phyloP scores from a whole-genome alignment of 2,329 filamentous ascomycete species.

The Scytalidium lignicola region DNA sequence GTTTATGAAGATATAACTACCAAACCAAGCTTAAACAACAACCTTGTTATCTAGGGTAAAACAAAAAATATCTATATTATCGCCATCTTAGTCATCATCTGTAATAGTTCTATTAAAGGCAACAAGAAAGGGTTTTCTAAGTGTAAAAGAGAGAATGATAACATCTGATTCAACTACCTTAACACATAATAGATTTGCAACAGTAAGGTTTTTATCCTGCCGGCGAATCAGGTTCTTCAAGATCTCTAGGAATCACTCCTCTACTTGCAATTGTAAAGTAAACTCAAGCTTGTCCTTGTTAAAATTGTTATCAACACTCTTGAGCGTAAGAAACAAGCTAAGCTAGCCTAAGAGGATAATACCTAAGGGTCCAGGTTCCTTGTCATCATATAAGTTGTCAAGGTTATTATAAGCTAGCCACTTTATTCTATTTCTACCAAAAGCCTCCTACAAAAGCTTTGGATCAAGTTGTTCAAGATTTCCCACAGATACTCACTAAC shows the following conservation, averaged over 20 bases:
- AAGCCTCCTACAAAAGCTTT: conserved; percentile 10
- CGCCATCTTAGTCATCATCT: conserved; percentile 6
- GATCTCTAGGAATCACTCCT: conserved; percentile 5
- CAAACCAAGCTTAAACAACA: conserved; percentile 1
- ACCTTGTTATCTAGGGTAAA: conserved; percentile 6
- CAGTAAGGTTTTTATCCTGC: conserved; percentile 8
- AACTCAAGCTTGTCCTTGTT: conserved; percentile 10
- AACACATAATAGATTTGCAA: conserved; percentile 8
- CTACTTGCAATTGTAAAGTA: conserved; percentile 10
- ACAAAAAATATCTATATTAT: conserved; percentile 6
- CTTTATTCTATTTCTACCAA: conserved; percentile 5
- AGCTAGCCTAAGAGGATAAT: conserved; percentile 12
- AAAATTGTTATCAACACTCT: conserved; percentile 8
- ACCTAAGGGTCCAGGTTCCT: conserved; percentile 7
- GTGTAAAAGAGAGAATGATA: conserved; percentile 4
- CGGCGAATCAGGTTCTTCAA: conserved; percentile 8
- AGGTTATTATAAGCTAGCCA: conserved; percentile 7
- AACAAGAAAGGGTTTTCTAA: conserved; percentile 6
- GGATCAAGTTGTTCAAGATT: conserved; percentile 9
- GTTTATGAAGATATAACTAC: conserved; percentile 9
- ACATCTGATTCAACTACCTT: conserved; percentile 6
- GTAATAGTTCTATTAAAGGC: conserved; percentile 5
- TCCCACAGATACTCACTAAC: conserved; percentile 9
- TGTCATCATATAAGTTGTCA: conserved; percentile 9
- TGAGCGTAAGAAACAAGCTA: conserved; percentile 7